Conservation (phyloP, 2,329 filamentous ascomycete species). For the Metarhizium guizhouense region DNA sequence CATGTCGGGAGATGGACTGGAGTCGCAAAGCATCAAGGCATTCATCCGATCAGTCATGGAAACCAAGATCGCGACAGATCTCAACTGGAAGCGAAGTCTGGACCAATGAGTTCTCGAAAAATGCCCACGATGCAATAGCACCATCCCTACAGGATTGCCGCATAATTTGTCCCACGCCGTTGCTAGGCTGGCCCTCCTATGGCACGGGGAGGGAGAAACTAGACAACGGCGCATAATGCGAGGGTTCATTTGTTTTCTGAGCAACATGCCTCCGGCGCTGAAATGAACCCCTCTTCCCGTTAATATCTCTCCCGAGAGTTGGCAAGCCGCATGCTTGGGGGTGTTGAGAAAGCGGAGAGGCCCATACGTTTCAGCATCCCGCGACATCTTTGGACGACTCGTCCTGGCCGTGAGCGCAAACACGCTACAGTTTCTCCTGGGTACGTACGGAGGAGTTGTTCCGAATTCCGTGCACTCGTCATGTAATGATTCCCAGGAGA, state of each 20-base stretch:
- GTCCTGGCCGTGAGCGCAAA: background rate
- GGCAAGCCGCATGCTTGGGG: background rate
- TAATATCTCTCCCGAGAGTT: background rate
- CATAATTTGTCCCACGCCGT: background rate
- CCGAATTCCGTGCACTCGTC: background rate
- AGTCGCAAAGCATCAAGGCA: conserved; percentile 42
- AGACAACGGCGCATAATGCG: background rate
- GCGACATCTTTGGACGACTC: background rate
- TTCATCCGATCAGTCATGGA: conserved; percentile 56
- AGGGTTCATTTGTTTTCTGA: background rate
- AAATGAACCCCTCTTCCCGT: background rate
- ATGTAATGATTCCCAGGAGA: background rate
- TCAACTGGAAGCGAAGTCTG: conserved; percentile 47
- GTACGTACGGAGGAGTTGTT: background rate
- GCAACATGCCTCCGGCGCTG: background rate
- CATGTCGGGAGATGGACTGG: conserved; percentile 33
- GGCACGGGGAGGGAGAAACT: background rate
- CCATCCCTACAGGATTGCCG: background rate
- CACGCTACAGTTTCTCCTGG: background rate
- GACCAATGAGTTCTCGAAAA: background rate
- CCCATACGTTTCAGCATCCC: background rate
- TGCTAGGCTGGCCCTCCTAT: background rate
- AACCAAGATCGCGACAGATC: conserved; percentile 40
- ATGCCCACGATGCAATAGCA: background rate
- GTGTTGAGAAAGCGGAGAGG: background rate